phyloP scores from a whole-genome alignment of 2,329 filamentous ascomycete species.

The Cadophora sp. region DNA sequence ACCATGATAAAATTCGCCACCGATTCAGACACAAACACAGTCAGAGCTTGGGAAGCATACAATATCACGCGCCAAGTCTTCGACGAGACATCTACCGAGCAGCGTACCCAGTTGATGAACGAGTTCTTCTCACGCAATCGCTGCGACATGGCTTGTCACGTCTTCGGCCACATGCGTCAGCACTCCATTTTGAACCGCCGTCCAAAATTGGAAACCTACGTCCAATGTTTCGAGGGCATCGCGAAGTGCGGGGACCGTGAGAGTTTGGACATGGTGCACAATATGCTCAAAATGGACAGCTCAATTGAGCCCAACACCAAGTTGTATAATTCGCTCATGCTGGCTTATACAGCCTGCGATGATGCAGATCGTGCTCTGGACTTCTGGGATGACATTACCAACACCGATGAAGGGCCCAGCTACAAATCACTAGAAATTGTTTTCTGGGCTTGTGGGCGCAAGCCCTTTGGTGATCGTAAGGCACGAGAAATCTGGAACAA shows the following conservation, averaged over 20 bases:
- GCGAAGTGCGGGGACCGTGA: constrained; percentile 65
- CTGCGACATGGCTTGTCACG: constrained; percentile 82
- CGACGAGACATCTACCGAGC: constrained; percentile 67
- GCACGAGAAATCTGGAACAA: constrained; percentile 74
- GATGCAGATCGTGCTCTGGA: constrained; percentile 71
- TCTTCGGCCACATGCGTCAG: constrained; percentile 94
- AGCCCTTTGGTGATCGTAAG: constrained; percentile 61
- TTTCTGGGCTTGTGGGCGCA: constrained; percentile 77
- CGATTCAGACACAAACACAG: constrained; percentile 65
- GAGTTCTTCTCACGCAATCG: constrained; percentile 79
- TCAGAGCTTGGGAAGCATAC: constrained; percentile 70
- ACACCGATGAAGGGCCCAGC: constrained; percentile 83
- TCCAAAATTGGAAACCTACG: constrained; percentile 78
- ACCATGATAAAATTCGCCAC: constrained; percentile 73
- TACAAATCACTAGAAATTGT: constrained; percentile 82
- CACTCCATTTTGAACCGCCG: constrained; percentile 67
- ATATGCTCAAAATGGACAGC: constrained; percentile 94
- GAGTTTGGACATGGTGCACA: constrained; percentile 79
- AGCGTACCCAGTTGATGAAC: constrained; percentile 78
- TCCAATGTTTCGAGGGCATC: constrained; percentile 78
- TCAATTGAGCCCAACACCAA: constrained; percentile 77
- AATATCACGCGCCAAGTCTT: constrained; percentile 70
- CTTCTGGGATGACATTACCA: constrained; percentile 86
- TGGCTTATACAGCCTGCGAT: constrained; percentile 78
- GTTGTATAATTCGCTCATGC: constrained; percentile 85